Evolutionary conservation across 1,284 basidiomycete species (phyloP), one percentile per base, ranked within the genome.

Genomic region (Fomitopsis palustris): DNA sequence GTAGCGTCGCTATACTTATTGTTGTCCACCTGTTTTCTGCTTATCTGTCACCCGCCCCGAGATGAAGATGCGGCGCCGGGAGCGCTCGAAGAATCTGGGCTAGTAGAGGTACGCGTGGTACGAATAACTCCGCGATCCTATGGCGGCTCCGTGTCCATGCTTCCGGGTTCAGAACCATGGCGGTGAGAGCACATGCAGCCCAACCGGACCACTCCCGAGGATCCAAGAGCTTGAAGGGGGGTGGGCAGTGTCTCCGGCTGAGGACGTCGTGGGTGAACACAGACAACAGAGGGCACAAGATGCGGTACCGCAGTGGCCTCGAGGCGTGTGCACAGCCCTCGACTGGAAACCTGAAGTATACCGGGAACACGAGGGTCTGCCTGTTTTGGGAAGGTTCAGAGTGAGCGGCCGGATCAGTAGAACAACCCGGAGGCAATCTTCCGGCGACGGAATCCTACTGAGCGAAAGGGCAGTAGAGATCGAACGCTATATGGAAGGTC

Each of bases 1-100:
- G 33, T 12, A 21, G 19, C 49, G 16, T 37, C 49, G n/a, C 47
- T 4, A 33, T 58, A 62, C 61, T 65, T 64, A 62, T 64, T 66
- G 65, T 66, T 37, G 31, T 21, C 12, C 9, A 31, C 19, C 33
- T 42, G 53, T 17, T 43, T 47, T 54, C 37, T 43, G 57, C 60
- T 62, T 60, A 61, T 53, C 55, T n/a, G 33, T 10, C 57, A 37
- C 16, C 16, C 25, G 43, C 33, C 38, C 58, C 45, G 47, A 47
- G 35, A 55, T 59, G 54, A 43, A 53, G 39, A 29, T 25, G 47
- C 23, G 41, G 35, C 25, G 17, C 42, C 39, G 16, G 29, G 27
- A 51, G 53, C 52, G 57, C 53, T 52, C 41, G 25, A 2, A 57
- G 49, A 38, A 42, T 31, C 45, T 49, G 31, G 57, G 49, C 54